Percentiles rank a stretch among this genome's conserved stretches.
These are phyloP conservation scores for Solanum boliviense DNA, from an alignment of 257 asterid genomes.

Conservation along the genomic window DNA sequence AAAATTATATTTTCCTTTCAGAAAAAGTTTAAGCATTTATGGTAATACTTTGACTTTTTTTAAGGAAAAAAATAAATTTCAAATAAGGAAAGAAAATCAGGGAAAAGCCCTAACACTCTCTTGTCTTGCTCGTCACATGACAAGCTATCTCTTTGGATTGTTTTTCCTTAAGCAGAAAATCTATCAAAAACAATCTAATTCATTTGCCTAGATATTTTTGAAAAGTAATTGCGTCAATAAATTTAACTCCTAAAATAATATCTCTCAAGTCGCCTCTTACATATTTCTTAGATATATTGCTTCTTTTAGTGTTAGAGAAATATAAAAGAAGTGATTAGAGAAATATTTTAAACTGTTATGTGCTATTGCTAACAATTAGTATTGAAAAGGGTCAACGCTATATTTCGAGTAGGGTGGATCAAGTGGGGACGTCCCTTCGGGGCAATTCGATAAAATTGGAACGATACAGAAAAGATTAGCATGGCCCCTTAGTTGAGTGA, in stretches of 20 bases:
- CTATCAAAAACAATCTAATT: too few species aligned
- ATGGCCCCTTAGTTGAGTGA: background rate
- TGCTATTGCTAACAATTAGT: background rate
- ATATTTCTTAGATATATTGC: background rate
- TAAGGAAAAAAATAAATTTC: too few species aligned
- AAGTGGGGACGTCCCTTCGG: background rate
- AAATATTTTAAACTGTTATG: background rate
- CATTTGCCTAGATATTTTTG: background rate
- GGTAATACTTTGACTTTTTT: too few species aligned
- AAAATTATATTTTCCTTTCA: too few species aligned
- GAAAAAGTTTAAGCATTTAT: too few species aligned
- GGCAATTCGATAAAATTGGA: slow-evolving; percentile 15
- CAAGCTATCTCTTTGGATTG: background rate
- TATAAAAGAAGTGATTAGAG: background rate
- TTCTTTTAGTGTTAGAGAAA: background rate
- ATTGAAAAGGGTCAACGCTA: too few species aligned
- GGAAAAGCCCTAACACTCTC: too few species aligned
- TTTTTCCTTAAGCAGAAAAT: background rate
- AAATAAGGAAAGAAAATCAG: too few species aligned
- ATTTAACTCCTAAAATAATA: too few species aligned
- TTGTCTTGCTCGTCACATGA: background rate
- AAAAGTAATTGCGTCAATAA: background rate
- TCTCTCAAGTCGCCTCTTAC: background rate
- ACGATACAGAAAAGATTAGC: slow-evolving; percentile 15
- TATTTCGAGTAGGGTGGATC: too few species aligned